phyloP scores from a whole-genome alignment of 2,329 filamentous ascomycete genomes.

The Trichothecium roseum region DNA sequence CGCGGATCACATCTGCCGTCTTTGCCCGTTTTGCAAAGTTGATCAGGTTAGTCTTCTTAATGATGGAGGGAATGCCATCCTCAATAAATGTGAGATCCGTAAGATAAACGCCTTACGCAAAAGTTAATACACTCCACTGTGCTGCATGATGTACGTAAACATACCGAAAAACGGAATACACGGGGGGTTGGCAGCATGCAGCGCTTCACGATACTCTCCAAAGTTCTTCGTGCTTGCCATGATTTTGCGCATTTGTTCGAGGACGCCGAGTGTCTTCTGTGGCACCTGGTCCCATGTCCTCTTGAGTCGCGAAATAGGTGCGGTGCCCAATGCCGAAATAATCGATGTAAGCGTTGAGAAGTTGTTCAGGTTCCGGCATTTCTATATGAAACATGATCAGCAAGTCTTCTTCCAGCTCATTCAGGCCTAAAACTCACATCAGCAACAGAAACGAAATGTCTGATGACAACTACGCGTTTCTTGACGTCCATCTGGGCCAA shows the following conservation, averaged over 20 bases:
- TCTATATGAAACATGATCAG: constrained; percentile 37
- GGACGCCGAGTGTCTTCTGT: constrained; percentile 63
- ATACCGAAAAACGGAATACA: constrained; percentile 97
- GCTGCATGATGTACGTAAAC: constrained; percentile 12
- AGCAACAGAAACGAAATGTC: constrained; percentile 93
- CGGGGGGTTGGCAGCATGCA: constrained; percentile 88
- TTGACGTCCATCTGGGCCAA: constrained; percentile 88
- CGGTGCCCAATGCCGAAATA: constrained; percentile 88
- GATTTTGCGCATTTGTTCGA: constrained; percentile 86
- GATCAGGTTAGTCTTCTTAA: constrained; percentile 93
- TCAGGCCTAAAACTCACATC: constrained; percentile 54
- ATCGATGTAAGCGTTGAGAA: constrained; percentile 97
- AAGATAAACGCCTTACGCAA: constrained; percentile 71
- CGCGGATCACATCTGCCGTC: constrained; percentile 94
- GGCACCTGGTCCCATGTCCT: constrained; percentile 93
- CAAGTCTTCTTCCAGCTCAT: constrained; percentile 7
- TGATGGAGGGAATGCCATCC: constrained; percentile 90
- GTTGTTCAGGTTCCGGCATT: constrained; percentile 90
- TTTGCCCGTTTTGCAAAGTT: constrained; percentile 98
- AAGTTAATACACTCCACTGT: background rate
- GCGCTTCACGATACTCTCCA: constrained; percentile 84
- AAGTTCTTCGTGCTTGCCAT: constrained; percentile 99
- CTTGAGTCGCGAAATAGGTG: constrained; percentile 86
- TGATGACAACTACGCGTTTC: constrained; percentile 93
- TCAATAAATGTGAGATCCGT: constrained; percentile 98